Conservation (phyloP, 2,329 filamentous ascomycete species). For the Sclerotinia borealis region DNA sequence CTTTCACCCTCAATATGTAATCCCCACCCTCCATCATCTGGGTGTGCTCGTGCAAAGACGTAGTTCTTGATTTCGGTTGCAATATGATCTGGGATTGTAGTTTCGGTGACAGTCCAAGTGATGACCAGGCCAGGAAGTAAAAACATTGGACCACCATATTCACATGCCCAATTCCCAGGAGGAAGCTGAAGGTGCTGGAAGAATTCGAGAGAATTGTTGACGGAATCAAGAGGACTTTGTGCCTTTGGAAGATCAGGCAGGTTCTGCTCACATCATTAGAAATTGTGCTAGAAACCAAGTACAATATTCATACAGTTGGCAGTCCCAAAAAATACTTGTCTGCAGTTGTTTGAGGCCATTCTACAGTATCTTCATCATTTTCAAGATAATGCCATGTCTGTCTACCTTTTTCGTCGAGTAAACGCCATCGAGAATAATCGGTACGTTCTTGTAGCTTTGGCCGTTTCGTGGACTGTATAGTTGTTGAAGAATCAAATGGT, state of each 20-base stretch:
- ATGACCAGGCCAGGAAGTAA: constrained; percentile 80
- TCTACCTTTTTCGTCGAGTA: constrained; percentile 74
- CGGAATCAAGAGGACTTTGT: constrained; percentile 68
- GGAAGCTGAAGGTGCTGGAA: constrained; percentile 85
- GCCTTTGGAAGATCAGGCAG: constrained; percentile 67
- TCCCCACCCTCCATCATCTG: constrained; percentile 93
- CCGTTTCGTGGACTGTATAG: constrained; percentile 34
- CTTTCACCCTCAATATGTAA: constrained; percentile 92
- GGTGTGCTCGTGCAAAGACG: constrained; percentile 70
- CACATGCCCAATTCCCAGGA: constrained; percentile 91
- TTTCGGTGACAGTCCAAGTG: constrained; percentile 83
- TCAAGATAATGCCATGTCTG: constrained; percentile 92
- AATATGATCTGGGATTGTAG: constrained; percentile 72
- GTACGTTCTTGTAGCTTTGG: constrained; percentile 54
- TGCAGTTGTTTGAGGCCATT: constrained; percentile 82
- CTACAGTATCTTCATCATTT: constrained; percentile 60
- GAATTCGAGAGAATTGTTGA: constrained; percentile 77
- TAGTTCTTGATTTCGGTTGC: constrained; percentile 90
- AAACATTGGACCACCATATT: constrained; percentile 98
- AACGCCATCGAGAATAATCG: constrained; percentile 76
- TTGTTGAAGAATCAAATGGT: constrained; percentile 16
- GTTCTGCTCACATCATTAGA: constrained; percentile 44
- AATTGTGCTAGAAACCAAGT: background rate
- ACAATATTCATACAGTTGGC: constrained; percentile 54
- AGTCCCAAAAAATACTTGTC: constrained; percentile 86